These are phyloP conservation scores for Aureobasidium uvarum DNA, from an alignment of 2,329 filamentous ascomycete genomes.

Conservation along the genomic window DNA sequence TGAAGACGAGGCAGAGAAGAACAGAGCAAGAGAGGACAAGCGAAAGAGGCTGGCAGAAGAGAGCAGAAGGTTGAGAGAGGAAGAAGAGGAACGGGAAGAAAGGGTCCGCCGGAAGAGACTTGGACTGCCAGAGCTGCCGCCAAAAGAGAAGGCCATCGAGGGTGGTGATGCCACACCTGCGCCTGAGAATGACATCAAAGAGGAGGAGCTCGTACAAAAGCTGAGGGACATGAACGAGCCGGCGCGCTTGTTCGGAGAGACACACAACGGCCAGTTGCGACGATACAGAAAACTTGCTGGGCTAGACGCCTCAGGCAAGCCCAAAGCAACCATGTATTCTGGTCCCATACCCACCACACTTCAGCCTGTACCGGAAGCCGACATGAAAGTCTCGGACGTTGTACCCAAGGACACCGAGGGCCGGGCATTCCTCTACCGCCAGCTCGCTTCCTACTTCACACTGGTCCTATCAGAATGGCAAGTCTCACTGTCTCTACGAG, in stretches of 20 bases:
- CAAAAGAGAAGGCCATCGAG: slow-evolving; percentile 50
- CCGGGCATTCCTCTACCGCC: slow-evolving; percentile 72
- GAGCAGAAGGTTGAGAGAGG: slow-evolving; percentile 65
- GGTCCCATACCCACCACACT: slow-evolving; percentile 87
- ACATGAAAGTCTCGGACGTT: slow-evolving; percentile 76
- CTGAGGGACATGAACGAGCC: slow-evolving; percentile 74
- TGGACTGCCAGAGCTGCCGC: slow-evolving; percentile 71
- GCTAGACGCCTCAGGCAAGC: slow-evolving; percentile 29
- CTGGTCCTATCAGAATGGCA: slow-evolving; percentile 93
- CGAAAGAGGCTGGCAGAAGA: slow-evolving; percentile 77
- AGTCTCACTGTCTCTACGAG: slow-evolving; percentile 63
- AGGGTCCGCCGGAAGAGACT: slow-evolving; percentile 68
- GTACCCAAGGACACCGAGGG: slow-evolving; percentile 64
- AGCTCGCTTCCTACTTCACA: slow-evolving; percentile 92
- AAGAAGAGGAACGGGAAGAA: slow-evolving; percentile 72
- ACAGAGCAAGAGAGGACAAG: slow-evolving; percentile 74
- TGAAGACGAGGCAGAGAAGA: slow-evolving; percentile 73
- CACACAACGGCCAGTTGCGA: slow-evolving; percentile 64
- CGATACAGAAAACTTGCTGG: slow-evolving; percentile 64
- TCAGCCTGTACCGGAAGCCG: slow-evolving; percentile 72
- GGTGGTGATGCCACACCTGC: slow-evolving; percentile 34
- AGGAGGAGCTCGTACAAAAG: slow-evolving; percentile 66
- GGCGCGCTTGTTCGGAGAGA: slow-evolving; percentile 75
- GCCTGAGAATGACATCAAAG: slow-evolving; percentile 57
- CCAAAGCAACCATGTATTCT: slow-evolving; percentile 52